Conservation (phyloP, 495 filamentous ascomycete species). For the Lasiosphaeria miniovina region DNA sequence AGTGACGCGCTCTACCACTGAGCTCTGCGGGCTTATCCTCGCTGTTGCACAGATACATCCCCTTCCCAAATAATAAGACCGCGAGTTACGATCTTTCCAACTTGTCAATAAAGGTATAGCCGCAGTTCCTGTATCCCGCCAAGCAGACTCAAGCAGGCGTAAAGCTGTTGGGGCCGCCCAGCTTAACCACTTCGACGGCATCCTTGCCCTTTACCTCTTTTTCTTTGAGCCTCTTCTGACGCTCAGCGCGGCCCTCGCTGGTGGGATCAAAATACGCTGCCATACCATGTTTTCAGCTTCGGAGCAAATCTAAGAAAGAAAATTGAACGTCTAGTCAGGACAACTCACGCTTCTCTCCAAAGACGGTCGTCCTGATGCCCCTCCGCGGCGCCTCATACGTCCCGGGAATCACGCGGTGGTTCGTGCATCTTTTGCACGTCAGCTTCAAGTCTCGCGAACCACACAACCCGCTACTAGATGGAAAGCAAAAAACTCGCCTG, state of each 20-base stretch:
- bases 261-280: slow-evolving; percentile 47
- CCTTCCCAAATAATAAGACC: no score
- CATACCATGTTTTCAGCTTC: slow-evolving; percentile 1
- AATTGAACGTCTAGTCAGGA: not conserved
- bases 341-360: slow-evolving; percentile 52
- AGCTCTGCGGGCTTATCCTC: no score
- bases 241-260: slow-evolving; percentile 46
- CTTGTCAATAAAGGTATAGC: no score
- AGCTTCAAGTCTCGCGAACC: not conserved
- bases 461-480: not conserved
- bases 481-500: slow-evolving; percentile 17
- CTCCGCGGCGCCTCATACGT: slow-evolving; percentile 45
- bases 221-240: slow-evolving; percentile 23
- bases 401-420: slow-evolving; percentile 53
- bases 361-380: slow-evolving; percentile 53
- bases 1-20: no score
- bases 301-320: not conserved
- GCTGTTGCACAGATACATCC: no score
- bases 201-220: slow-evolving; percentile 8
- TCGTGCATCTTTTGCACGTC: slow-evolving; percentile 28
- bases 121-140: no score
- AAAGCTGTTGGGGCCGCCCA: not conserved
- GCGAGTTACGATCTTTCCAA: no score
- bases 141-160: not conserved
- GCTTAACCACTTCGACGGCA: not conserved